Evolutionary conservation across 1,139 yeast species (phyloP), one percentile per base, ranked within the genome.

Genomic region (Taphrina flavorubra): DNA sequence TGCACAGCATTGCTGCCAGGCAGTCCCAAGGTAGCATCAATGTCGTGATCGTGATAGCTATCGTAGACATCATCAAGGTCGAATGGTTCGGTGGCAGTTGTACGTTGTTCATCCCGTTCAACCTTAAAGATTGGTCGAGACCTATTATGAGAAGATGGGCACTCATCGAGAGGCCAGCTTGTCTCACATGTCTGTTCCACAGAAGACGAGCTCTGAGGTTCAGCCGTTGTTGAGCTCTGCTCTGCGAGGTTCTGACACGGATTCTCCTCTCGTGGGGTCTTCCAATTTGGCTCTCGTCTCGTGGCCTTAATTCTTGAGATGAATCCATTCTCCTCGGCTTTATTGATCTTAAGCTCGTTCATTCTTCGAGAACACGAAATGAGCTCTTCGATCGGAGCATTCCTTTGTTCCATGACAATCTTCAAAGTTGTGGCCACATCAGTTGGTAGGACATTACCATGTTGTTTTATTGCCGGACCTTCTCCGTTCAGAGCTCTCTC

Each of bases 31-130:
- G 51, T 46, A 5, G 53, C 62, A 58, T 42, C 53, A 10, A 46
- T 58, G 25, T 58, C 62, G 14, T 46, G 51, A n/a, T 44, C 51
- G 36, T 58, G 62, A 18, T 58, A 44, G 42, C 62, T 58, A 31
- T 58, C 62, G 53, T 58, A 58, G 7, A 58, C 62, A 14, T 58
- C 62, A n/a, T 58, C 62, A 18, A 58, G 51, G 25, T 56, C 60
- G 49, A 56, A 56, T 56, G 46, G 60, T 13, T 14, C n/a, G 16
- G 60, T 13, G 14, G 14, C 16, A 11, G 53, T 20, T 2, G 36
- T 34, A 44, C 16, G 18, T 44, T 13, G 47, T 44, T 16, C 6
- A n/a, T 14, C 1, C 2, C n/a, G 2, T 14, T 44, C 47, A n/a
- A 44, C 18, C n/a, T n/a, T 44, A 2, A 44, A n/a, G 8, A 44